Percentiles rank a stretch among this genome's conserved stretches.
phyloP scores from a whole-genome alignment of 176 grass and related monocot species.

The Aegilops bicornis region DNA sequence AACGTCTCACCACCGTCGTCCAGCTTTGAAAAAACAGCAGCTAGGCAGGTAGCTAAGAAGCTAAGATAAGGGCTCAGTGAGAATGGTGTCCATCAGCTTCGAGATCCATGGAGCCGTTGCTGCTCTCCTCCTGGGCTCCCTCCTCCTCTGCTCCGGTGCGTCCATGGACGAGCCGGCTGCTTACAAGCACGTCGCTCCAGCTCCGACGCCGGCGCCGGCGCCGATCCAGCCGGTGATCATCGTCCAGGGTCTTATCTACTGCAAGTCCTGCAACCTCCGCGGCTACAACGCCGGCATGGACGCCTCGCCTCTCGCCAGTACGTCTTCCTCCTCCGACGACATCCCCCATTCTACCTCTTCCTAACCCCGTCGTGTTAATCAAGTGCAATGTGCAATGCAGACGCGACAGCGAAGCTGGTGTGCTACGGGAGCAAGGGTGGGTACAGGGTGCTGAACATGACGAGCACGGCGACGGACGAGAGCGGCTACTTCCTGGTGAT shows the following conservation, averaged over 20 bases:
- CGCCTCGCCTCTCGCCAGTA: constrained; percentile 24
- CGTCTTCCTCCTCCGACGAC: background rate
- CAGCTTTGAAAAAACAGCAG: too few species aligned
- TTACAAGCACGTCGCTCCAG: background rate
- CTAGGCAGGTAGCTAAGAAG: too few species aligned
- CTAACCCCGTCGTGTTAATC: background rate
- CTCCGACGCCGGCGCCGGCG: background rate
- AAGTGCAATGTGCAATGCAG: constrained; percentile 7
- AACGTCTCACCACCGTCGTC: background rate
- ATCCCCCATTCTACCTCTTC: background rate
- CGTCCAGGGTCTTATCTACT: constrained; percentile 45
- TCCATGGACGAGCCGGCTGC: constrained; percentile 10
- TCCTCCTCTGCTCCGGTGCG: background rate
- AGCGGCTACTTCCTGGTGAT: constrained; percentile 43
- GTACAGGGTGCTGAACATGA: constrained; percentile 43
- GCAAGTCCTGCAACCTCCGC: constrained; percentile 43
- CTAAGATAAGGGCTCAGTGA: background rate
- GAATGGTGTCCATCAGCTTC: constrained; percentile 1
- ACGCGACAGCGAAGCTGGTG: constrained; percentile 50
- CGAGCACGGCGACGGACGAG: constrained; percentile 28
- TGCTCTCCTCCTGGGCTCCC: background rate
- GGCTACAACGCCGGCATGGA: constrained; percentile 23
- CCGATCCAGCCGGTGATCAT: constrained; percentile 34
- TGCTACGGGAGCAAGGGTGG: constrained; percentile 25
- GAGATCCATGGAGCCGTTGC: background rate